Evolutionary conservation across 1,139 yeast species (phyloP), one percentile per base, ranked within the genome.

Genomic region (Yamadazyma buinensis): DNA sequence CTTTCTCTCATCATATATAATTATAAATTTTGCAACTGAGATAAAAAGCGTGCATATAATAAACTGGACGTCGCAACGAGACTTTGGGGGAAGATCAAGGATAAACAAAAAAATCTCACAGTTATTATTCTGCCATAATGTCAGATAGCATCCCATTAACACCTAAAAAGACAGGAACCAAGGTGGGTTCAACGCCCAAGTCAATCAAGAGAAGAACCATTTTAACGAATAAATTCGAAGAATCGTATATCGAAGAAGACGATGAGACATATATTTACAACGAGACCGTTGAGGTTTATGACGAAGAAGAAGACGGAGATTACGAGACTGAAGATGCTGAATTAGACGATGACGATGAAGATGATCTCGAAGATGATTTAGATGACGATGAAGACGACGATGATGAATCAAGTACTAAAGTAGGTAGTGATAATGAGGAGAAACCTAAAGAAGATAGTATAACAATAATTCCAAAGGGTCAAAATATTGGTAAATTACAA

Each of bases 221-320:
- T 27, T 43, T 58, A 22, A 51, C 48, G 31, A 44, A 30, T 12
- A 14, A 47, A 18, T 53, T 59, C 35, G 61, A 57, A 28, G 44
- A 46, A 17, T 55, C 68, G 5, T 64, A 64, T 34, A 41, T 64
- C 27, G 72, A 65, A 39, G 68, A 62, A 31, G 67, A 64, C 8
- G 72, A 65, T 40, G 58, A 52, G 31, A 59, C 70, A 1, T 65
- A 59, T 37, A 48, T 57, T 15, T 52, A 57, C 38, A 50, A 54
- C 14, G 57, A 54, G 18, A 55, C 64, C 19, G 38, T 50, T 11
- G 49, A 42, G 11, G 38, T 37, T 6, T 51, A 43, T 5, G 43
- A 41, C 12, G 46, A 42, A 8, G 51, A 47, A 2, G 47, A 39
- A 2, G 47, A 41, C 4, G 39, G 33, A 14, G 47, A 41, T 5